Conservation (phyloP, 148 eudicot species). For the Silene latifolia region DNA sequence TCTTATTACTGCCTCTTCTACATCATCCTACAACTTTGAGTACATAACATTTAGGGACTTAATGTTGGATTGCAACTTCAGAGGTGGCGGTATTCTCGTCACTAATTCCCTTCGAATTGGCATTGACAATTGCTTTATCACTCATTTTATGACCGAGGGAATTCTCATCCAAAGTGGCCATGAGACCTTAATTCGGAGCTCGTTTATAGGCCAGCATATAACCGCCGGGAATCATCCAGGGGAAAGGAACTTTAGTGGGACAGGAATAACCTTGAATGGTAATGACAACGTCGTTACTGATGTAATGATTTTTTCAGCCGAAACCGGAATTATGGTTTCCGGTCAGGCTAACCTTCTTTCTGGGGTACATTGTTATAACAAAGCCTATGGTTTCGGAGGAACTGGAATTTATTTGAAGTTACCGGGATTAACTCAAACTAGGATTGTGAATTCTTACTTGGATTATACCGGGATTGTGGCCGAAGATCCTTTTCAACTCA, state of each 20-base stretch:
- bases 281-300: constrained; percentile 80
- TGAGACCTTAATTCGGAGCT: constrained; percentile 65
- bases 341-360: constrained; percentile 75
- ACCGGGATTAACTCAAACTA: constrained; percentile 72
- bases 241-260: constrained; percentile 66
- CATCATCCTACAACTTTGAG: constrained; percentile 49
- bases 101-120: constrained; percentile 49
- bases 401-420: constrained; percentile 64
- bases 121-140: constrained; percentile 75
- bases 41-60: constrained; percentile 72
- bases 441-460: constrained; percentile 72
- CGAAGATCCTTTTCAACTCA: constrained; percentile 82
- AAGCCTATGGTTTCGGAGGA: constrained; percentile 81
- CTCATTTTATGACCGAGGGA: constrained; percentile 69
- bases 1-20: constrained; percentile 6
- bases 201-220: constrained; percentile 74
- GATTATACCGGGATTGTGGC: constrained; percentile 81
- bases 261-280: constrained; percentile 58
- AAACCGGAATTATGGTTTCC: constrained; percentile 49
- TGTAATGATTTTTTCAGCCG: constrained; percentile 76
- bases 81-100: constrained; percentile 69
- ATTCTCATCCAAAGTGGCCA: constrained; percentile 70
- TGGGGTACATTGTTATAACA: constrained; percentile 90
- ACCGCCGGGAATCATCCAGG: constrained; percentile 67
- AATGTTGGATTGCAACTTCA: constrained; percentile 63